phyloP scores from a whole-genome alignment of 2,329 filamentous ascomycete species.

The Diplodia sapinea region DNA sequence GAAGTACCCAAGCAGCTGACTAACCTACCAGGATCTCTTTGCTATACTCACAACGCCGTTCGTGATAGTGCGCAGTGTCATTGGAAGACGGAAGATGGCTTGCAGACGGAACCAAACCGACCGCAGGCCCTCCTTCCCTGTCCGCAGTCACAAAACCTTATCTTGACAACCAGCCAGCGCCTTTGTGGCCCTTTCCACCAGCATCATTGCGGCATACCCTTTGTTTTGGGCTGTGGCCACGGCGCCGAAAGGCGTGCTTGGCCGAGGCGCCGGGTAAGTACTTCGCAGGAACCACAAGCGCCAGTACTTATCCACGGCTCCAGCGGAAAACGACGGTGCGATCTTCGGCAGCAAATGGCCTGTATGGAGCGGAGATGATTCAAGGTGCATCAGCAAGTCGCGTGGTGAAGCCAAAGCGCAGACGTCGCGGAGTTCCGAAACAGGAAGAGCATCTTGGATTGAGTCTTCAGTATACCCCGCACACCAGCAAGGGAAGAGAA shows the following conservation, averaged over 20 bases:
- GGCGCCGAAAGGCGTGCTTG: neutral
- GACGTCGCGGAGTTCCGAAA: neutral
- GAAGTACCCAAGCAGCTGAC: neutral
- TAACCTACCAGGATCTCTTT: neutral
- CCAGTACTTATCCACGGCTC: neutral
- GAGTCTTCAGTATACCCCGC: neutral
- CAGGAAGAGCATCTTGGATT: neutral
- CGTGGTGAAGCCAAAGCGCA: neutral
- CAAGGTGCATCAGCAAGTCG: neutral
- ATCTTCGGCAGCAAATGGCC: neutral
- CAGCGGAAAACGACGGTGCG: neutral
- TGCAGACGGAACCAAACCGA: neutral
- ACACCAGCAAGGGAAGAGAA: neutral
- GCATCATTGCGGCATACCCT: no score
- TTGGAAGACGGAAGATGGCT: neutral
- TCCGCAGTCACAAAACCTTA: neutral
- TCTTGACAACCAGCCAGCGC: neutral
- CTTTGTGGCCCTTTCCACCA: neutral
- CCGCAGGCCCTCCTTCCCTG: neutral
- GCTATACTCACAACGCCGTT: neutral
- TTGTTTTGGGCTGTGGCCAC: no score
- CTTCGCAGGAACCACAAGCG: neutral
- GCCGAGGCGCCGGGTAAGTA: neutral
- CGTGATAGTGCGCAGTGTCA: neutral
- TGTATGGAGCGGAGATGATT: neutral